These are phyloP conservation scores for Thielaviopsis populi DNA, from an alignment of 2,329 filamentous ascomycete species.

Conservation along the genomic window DNA sequence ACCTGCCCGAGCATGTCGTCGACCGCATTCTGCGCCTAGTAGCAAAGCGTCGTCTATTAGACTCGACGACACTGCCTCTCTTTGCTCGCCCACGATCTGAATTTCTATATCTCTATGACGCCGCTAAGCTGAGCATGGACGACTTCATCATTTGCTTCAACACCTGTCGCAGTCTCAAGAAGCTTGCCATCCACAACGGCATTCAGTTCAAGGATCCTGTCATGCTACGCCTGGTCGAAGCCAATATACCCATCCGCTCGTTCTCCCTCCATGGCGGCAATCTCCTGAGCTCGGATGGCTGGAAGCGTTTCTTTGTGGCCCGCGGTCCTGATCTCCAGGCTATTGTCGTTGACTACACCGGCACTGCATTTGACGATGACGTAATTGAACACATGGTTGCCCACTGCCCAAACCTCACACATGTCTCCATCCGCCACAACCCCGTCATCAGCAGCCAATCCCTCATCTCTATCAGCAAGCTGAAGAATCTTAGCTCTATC, in stretches of 20 bases:
- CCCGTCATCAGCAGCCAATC: conserved; percentile 54
- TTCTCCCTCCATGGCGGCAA: conserved; percentile 76
- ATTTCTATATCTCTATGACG: conserved; percentile 42
- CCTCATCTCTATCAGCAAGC: conserved; percentile 45
- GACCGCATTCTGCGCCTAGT: conserved; percentile 46
- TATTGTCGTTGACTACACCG: conserved; percentile 70
- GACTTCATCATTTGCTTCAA: conserved; percentile 75
- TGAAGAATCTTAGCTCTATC: conserved; percentile 56
- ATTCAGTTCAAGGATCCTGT: conserved; percentile 81
- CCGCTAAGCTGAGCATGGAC: conserved; percentile 50
- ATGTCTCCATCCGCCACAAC: conserved; percentile 71
- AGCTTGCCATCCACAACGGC: conserved; percentile 65
- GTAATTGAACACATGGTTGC: conserved; percentile 46
- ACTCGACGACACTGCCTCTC: conserved; percentile 38
- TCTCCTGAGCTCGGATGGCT: conserved; percentile 60
- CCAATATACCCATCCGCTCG: conserved; percentile 51
- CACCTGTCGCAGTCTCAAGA: conserved; percentile 50
- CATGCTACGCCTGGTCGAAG: conserved; percentile 64
- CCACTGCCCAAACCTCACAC: conserved; percentile 51
- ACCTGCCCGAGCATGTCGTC: conserved; percentile 38
- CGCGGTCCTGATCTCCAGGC: conserved; percentile 51
- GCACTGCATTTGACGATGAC: conserved; percentile 64
- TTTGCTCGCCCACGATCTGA: conserved; percentile 40
- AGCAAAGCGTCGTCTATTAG: conserved; percentile 42
- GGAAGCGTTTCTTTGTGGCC: conserved; percentile 52